phyloP scores from a whole-genome alignment of 371 early-diverging fungal species.

The Mucor racemosus region DNA sequence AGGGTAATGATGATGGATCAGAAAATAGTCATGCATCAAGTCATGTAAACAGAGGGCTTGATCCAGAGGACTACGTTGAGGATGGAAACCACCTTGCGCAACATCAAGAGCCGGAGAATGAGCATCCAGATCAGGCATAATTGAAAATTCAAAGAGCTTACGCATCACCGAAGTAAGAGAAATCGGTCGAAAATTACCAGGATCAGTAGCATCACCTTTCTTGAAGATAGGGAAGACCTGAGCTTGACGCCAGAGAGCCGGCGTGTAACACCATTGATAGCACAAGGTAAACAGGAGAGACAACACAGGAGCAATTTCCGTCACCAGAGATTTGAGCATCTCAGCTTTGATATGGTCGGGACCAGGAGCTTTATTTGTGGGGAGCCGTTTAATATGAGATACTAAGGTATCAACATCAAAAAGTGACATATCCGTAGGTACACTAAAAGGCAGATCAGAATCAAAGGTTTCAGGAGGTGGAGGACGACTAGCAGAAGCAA shows the following conservation, averaged over 20 bases:
- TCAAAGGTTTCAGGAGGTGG: background rate
- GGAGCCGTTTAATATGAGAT: background rate
- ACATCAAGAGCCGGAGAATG: slow-evolving; percentile 23
- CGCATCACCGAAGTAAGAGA: slow-evolving; percentile 30
- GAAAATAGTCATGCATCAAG: slow-evolving; percentile 42
- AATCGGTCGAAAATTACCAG: slow-evolving; percentile 30
- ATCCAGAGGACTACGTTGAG: slow-evolving; percentile 33
- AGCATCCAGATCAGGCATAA: background rate
- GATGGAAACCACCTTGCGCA: slow-evolving; percentile 44
- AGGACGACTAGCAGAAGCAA: background rate
- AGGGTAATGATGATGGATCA: slow-evolving; percentile 13
- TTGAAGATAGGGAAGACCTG: slow-evolving; percentile 27
- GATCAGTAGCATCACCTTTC: slow-evolving; percentile 23
- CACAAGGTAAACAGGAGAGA: slow-evolving; percentile 21
- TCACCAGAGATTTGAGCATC: slow-evolving; percentile 30
- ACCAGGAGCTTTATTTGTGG: slow-evolving; percentile 27
- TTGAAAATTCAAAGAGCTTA: slow-evolving; percentile 24
- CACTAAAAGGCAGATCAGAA: background rate
- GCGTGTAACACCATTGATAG: slow-evolving; percentile 29
- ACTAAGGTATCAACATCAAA: background rate
- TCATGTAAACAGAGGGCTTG: slow-evolving; percentile 39
- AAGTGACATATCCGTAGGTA: background rate
- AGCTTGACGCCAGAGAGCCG: slow-evolving; percentile 29
- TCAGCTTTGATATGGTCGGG: slow-evolving; percentile 30
- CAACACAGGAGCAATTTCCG: slow-evolving; percentile 8